Conservation (phyloP, 352 stramenopile species). For the Detonula confervacea region DNA sequence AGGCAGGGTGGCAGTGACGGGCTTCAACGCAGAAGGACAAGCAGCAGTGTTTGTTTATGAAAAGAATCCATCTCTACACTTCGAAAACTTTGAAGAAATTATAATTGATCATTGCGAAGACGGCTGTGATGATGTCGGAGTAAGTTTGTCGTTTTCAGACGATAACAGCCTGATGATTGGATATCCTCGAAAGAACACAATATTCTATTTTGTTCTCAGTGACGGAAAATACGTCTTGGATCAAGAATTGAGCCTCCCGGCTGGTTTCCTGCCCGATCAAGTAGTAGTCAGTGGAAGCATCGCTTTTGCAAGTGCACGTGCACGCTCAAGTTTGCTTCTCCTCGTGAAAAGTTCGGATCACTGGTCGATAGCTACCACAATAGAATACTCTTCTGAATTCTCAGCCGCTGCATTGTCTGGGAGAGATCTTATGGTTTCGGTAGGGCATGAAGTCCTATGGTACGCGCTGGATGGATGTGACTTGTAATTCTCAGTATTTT, state of each 20-base stretch:
- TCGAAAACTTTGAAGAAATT: background rate
- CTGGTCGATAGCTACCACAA: background rate
- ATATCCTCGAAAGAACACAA: background rate
- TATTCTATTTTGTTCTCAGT: background rate
- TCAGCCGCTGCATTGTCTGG: background rate
- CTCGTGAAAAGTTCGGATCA: background rate
- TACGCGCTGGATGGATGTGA: background rate
- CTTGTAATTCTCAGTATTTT: too few species aligned
- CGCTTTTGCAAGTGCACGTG: background rate
- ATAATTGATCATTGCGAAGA: background rate
- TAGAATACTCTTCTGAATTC: background rate
- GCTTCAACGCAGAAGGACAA: background rate
- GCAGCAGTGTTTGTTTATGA: background rate
- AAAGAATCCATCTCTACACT: background rate
- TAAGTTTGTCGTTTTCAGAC: background rate
- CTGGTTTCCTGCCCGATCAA: background rate
- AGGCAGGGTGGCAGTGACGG: background rate
- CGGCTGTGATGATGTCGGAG: background rate
- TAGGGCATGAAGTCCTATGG: background rate
- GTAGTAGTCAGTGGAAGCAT: background rate
- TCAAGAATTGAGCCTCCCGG: background rate
- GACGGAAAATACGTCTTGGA: background rate
- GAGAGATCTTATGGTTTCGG: background rate
- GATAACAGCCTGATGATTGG: background rate
- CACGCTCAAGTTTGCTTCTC: background rate